A percentile compares a stretch with the other conserved stretches of the same genome.
These are phyloP conservation scores for Botrytis pseudocinerea DNA, from an alignment of 2,329 filamentous ascomycete genomes.

Conservation along the genomic window DNA sequence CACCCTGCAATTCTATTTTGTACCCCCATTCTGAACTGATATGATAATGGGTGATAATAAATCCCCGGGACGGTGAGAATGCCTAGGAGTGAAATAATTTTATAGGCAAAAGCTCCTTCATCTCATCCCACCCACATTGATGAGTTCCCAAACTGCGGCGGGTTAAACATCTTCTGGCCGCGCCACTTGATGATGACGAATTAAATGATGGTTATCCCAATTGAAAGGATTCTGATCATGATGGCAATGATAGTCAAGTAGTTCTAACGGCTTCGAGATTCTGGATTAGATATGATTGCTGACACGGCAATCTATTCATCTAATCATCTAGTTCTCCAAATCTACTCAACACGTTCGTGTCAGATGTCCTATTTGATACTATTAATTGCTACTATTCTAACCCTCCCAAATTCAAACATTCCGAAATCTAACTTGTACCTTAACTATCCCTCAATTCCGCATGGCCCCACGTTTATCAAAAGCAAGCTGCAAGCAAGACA, in stretches of 20 bases:
- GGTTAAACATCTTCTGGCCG: slow-evolving; percentile 3
- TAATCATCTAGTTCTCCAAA: background rate
- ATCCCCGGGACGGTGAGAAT: background rate
- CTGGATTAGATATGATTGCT: background rate
- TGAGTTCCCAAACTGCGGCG: slow-evolving; percentile 1
- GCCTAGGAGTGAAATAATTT: background rate
- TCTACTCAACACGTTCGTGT: background rate
- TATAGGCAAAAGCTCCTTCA: background rate
- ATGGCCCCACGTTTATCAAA: slow-evolving; percentile 17
- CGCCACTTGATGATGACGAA: background rate
- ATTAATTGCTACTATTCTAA: background rate
- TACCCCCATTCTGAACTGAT: background rate
- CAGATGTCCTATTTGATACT: background rate
- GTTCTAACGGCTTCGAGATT: background rate
- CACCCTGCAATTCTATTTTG: slow-evolving; percentile 6
- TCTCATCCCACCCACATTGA: background rate
- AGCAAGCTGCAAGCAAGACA: slow-evolving; percentile 18
- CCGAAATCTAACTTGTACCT: slow-evolving; percentile 9
- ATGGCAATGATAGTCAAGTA: background rate
- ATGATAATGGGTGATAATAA: background rate
- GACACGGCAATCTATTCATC: background rate
- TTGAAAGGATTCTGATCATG: background rate
- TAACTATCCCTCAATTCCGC: background rate
- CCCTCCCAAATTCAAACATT: background rate
- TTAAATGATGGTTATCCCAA: background rate